Base-by-base conservation (phyloP, 2,329 filamentous ascomycete genomes). In the Lachnellula cervina region DNA sequence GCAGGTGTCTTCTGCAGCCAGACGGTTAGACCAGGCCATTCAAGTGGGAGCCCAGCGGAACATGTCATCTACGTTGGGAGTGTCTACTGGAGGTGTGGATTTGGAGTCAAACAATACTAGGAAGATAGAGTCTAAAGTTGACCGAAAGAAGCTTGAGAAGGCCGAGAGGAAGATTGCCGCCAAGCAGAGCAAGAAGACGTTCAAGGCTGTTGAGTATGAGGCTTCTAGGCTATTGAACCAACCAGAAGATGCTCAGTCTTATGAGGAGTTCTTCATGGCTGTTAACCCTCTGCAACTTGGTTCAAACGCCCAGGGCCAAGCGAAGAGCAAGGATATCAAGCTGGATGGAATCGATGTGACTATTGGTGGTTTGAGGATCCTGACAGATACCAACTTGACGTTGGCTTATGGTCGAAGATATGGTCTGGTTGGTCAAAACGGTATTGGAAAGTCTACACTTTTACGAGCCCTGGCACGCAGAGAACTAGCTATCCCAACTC, bases 201-300 rank as follows among this genome's bases (percentile, higher is more conserved):
- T 94, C 86, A 97, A 97, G 81, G 96, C 88, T 54, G 94, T 99
- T 65, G 90, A 97, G 74, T 99, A 99, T 72, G 94, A 99, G 76
- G 89, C 94, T 0, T 97, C 94, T 13, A 86, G 86, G 64, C 79
- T 99, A 63, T 84, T 99, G 63, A 87, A 95, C 69, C 83, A 90
- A 73, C 81, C 90, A 4, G 88, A 93, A 66, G 83, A 87, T 66
- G 79, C 92, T 13, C 87, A 96, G 78, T 95, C 90, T 42, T 99
- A 99, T 71, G 94, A 99, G 74, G 94, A 99, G 72, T 97, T 99
- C 76, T 99, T 96, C 82, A 97, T 99, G 94, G 88, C 90, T 52
- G 94, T 99, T 77, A 99, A 99, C 73, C 94, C 94, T 59, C 81
- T 99, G 60, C 93, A 97, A 71, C 69, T 97, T 58, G 93, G 91